phyloP scores from a whole-genome alignment of 2,329 filamentous ascomycete species.

The Metarhizium album region DNA sequence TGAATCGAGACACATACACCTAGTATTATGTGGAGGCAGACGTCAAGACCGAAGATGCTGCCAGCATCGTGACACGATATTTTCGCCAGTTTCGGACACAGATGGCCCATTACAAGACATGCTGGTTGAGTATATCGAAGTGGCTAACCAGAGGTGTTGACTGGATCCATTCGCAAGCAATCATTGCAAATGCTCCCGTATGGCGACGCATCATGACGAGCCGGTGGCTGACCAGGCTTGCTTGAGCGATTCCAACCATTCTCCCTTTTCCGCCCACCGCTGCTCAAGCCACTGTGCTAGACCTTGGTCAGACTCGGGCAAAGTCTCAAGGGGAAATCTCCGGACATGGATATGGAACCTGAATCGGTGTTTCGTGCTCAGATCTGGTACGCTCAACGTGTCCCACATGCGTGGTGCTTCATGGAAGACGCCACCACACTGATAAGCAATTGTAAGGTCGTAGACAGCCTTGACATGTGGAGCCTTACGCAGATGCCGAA shows the following conservation, averaged over 20 bases:
- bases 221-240: constrained; percentile 9
- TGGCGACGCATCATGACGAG: constrained; percentile 1
- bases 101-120: too few relatives aligned
- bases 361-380: constrained; percentile 30
- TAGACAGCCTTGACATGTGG: constrained; percentile 43
- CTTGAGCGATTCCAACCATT: constrained; percentile 31
- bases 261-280: constrained; percentile 42
- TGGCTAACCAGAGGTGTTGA: too few relatives aligned
- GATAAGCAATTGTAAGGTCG: constrained; percentile 45
- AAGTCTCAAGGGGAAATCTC: constrained; percentile 35
- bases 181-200: not conserved
- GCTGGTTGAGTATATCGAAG: too few relatives aligned
- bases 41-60: not conserved
- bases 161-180: too few relatives aligned
- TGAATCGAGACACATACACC: not conserved
- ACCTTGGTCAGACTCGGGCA: constrained; percentile 36
- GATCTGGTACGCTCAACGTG: constrained; percentile 29
- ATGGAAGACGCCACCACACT: constrained; percentile 31
- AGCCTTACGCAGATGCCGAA: constrained; percentile 41
- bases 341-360: constrained; percentile 40
- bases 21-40: not conserved
- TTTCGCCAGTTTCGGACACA: too few relatives aligned
- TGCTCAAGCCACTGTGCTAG: constrained; percentile 42
- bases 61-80: not conserved
- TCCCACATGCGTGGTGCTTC: constrained; percentile 42